Evolutionary conservation across 768 basidiomycete genomes (phyloP).

Genomic region (Kwoniella sp.): DNA sequence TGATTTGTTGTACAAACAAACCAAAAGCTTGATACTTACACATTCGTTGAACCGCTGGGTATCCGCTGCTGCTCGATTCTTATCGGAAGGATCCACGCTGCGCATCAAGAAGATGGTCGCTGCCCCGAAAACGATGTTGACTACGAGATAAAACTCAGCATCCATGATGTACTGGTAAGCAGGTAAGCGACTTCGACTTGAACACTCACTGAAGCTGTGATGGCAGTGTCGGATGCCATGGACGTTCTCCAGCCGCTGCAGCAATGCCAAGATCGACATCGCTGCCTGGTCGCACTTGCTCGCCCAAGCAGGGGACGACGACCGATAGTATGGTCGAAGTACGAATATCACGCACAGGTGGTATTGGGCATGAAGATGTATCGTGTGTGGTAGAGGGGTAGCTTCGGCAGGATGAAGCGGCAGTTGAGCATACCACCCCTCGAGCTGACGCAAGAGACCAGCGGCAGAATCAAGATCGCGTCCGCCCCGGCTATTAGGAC

Average conservation of each 20-base stretch:
- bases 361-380: slow-evolving; percentile 28
- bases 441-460: slow-evolving; percentile 17
- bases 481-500: neutral
- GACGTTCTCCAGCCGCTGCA: slow-evolving; percentile 20
- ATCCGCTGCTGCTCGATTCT: neutral
- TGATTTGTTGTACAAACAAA: neutral
- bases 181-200: neutral
- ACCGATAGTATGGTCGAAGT: slow-evolving; percentile 30
- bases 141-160: neutral
- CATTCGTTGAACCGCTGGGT: slow-evolving; percentile 25
- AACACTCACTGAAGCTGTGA: slow-evolving; percentile 30
- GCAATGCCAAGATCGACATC: slow-evolving; percentile 15
- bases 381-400: slow-evolving; percentile 24
- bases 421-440: slow-evolving; percentile 21
- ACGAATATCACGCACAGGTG: slow-evolving; percentile 30
- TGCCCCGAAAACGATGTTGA: slow-evolving; percentile 30
- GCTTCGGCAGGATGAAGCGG: slow-evolving; percentile 22
- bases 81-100: slow-evolving; percentile 11
- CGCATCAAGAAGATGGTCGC: slow-evolving; percentile 30
- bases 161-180: neutral
- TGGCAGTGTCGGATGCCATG: slow-evolving; percentile 23
- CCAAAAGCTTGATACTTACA: too few species aligned
- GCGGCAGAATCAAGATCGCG: slow-evolving; percentile 1
- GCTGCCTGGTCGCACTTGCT: slow-evolving; percentile 28
- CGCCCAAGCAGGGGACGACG: slow-evolving; percentile 7